A percentile compares a stretch with the other conserved stretches of the same genome.
Conservation (phyloP, 179 eudicot species). For the Vitellaria paradoxa region DNA sequence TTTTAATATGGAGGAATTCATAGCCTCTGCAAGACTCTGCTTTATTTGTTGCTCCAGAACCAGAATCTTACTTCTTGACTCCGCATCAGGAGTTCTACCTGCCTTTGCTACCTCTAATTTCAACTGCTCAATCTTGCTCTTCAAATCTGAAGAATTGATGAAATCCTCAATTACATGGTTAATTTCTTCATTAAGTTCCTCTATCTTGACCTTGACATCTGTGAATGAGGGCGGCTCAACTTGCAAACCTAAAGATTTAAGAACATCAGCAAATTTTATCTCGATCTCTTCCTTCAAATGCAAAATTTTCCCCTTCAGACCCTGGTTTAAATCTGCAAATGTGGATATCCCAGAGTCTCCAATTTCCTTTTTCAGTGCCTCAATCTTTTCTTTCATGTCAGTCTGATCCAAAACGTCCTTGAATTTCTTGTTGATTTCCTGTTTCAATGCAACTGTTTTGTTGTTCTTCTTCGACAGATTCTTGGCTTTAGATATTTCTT, state of each 20-base stretch:
- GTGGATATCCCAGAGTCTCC: constrained; percentile 45
- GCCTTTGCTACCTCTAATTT: constrained; percentile 50
- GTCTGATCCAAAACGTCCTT: constrained; percentile 26
- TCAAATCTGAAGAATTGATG: constrained; percentile 60
- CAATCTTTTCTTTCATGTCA: constrained; percentile 51
- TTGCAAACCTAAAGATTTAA: constrained; percentile 46
- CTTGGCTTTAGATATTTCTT: constrained; percentile 59
- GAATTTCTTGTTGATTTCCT: constrained; percentile 38
- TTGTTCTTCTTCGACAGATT: constrained; percentile 20
- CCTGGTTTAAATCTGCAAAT: constrained; percentile 38
- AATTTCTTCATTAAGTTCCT: constrained; percentile 48
- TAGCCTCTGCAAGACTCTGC: constrained; percentile 46
- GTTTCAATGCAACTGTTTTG: constrained; percentile 29
- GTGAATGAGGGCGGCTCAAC: constrained; percentile 23
- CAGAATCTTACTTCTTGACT: constrained; percentile 48
- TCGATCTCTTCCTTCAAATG: constrained; percentile 50
- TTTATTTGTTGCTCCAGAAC: constrained; percentile 51
- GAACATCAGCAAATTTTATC: constrained; percentile 38
- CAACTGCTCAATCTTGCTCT: constrained; percentile 51
- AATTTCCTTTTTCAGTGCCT: constrained; percentile 58
- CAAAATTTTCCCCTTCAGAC: constrained; percentile 46
- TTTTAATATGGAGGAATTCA: constrained; percentile 45
- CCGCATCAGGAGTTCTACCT: constrained; percentile 44
- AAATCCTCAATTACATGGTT: constrained; percentile 49
- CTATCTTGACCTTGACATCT: constrained; percentile 37